Conservation (phyloP, 1,284 basidiomycete species). For the Microbotryum lychnidis-dioicae region DNA sequence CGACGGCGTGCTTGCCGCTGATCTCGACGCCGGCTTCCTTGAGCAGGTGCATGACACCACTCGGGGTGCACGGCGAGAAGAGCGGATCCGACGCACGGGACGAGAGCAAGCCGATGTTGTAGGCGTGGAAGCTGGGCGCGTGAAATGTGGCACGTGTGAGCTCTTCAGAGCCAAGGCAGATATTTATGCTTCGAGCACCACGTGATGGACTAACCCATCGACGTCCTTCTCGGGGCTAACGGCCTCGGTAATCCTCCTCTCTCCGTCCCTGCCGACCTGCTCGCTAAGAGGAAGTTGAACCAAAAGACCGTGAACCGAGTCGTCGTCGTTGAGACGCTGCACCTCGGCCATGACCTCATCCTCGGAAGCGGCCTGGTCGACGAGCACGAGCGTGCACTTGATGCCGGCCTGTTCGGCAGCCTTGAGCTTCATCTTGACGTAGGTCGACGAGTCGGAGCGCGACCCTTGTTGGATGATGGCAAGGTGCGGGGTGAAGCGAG, state of each 20-base stretch:
- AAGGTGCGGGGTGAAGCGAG: constrained; percentile 80
- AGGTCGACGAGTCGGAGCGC: constrained; percentile 79
- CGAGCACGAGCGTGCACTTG: constrained; percentile 67
- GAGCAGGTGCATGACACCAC: constrained; percentile 82
- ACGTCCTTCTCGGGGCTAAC: constrained; percentile 92
- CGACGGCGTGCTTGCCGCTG: constrained; percentile 72
- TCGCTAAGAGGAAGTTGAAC: constrained; percentile 94
- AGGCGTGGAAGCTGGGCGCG: constrained; percentile 78
- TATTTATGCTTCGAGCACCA: background rate
- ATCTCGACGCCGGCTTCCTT: constrained; percentile 72
- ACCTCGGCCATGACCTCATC: constrained; percentile 73
- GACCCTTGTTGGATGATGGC: constrained; percentile 91
- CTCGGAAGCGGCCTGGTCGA: constrained; percentile 51
- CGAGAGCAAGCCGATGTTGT: constrained; percentile 93
- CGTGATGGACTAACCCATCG: constrained; percentile 62
- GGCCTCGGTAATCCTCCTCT: constrained; percentile 87
- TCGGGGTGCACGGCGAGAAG: constrained; percentile 92
- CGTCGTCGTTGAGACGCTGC: constrained; percentile 73
- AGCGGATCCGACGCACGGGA: constrained; percentile 84
- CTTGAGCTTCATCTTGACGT: constrained; percentile 96
- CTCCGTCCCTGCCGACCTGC: constrained; percentile 73
- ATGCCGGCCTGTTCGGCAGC: constrained; percentile 94
- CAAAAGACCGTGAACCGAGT: constrained; percentile 75
- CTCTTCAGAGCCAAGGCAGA: background rate
- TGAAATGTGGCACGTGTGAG: background rate